Evolutionary conservation across 2,329 filamentous ascomycete species (phyloP), one percentile per base, ranked within the genome.

Genomic region (Beauveria medogensis): DNA sequence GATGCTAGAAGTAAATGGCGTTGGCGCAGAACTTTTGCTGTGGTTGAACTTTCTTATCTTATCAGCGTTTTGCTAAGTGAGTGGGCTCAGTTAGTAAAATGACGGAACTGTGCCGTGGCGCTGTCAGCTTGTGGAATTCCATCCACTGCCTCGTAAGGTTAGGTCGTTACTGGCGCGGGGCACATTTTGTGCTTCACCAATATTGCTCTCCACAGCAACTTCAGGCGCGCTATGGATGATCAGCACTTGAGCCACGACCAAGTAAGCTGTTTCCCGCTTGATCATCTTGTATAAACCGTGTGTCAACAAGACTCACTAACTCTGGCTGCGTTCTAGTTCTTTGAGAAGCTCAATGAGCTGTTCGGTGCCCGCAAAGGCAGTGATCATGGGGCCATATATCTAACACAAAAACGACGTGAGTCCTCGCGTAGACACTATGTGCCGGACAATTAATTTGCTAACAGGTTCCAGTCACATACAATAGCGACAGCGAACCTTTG

Each of bases 381-480:
- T 71, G 83, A 88, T 68, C 87, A 91, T 73, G 89, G 89, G 67
- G 85, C 86, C 55, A 79, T 95, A 65, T 87, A 84, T 73, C 78
- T 95, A 62, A 87, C 83, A 56, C 90, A 95, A 71, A 93, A 93
- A 72, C 82, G 89, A 75, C 74, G 88, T 90, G 79, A 64, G 82
- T 14, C 70, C 12, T 14, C 7, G 47, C 22, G 56, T 30, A 22
- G 18, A 18, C 9, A 22, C 20, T 9, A 20, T 2, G 1, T 50
- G 14, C 47, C 26, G 2, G 10, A 18, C 3, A 3, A 16, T 4
- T 10, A 34, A 3, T 14, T 18, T 22, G 12, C 28, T 52, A 41
- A 43, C 34, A 18, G 5, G 12, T 28, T 34, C 12, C 14, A 82
- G 80, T 80, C 62, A 73, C 77, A 16, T 73, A 76, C 63, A 72